Percentiles rank a stretch among this genome's conserved stretches.
phyloP scores from a whole-genome alignment of 192 early-diverging fungal species.

The Coemansia sp. region DNA sequence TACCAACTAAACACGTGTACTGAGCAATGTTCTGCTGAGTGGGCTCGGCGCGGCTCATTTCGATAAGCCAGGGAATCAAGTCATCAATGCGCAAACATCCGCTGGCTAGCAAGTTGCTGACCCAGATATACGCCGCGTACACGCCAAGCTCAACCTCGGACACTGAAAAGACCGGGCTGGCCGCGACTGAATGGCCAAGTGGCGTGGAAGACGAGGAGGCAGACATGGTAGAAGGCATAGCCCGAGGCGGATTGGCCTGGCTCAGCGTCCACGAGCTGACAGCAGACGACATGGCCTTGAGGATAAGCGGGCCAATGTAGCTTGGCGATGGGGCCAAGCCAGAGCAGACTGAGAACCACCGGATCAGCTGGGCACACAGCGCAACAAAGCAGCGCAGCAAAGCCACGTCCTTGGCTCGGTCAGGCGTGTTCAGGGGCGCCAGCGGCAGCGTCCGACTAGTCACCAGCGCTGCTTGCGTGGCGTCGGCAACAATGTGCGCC shows the following conservation, averaged over 20 bases:
- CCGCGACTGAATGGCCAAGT: neutral
- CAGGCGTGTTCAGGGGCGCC: neutral
- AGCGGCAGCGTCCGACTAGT: conserved; percentile 9
- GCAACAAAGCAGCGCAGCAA: conserved; percentile 24
- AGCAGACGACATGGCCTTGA: conserved; percentile 4
- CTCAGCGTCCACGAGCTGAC: conserved; percentile 10
- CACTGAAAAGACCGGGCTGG: conserved; percentile 2
- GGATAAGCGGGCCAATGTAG: neutral
- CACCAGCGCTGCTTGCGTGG: conserved; percentile 24
- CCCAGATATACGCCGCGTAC: conserved; percentile 17
- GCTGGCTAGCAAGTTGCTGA: conserved; percentile 10
- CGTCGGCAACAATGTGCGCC: conserved; percentile 7
- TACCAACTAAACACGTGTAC: conserved; percentile 19
- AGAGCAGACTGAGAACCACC: conserved; percentile 18
- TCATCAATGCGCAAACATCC: conserved; percentile 31
- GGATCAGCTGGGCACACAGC: conserved; percentile 21
- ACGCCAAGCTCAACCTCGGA: conserved; percentile 11
- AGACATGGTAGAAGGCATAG: neutral
- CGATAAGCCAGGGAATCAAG: conserved; percentile 32
- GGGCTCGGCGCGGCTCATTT: conserved; percentile 5
- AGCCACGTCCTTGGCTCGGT: conserved; percentile 17
- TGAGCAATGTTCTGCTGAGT: conserved; percentile 6
- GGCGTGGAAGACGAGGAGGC: neutral
- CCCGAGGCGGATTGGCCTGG: neutral
- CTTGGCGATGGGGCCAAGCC: conserved; percentile 15